Evolutionary conservation across 73 alveolate species (phyloP), one percentile per base, ranked within the genome.

Genomic region (Blepharisma stoltei): DNA sequence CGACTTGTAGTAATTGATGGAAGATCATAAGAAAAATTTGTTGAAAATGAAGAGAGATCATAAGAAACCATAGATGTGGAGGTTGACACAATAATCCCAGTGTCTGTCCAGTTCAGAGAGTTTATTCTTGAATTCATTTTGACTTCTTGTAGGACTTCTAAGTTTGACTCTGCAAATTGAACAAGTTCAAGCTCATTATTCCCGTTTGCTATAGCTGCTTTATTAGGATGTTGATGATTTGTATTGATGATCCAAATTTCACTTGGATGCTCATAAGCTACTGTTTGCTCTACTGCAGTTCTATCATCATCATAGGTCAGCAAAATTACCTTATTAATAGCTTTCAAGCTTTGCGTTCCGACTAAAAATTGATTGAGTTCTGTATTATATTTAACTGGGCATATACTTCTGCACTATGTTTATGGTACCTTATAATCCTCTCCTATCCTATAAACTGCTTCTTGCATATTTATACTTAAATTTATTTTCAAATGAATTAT

Each of bases 301-400:
- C 23, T 60, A 20, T 60, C 73, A 5, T 60, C 73, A 60, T 60
- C 73, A 60, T 60, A 60, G 48, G 5, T 60, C 18, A 60, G 45
- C n/a, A 60, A n/a, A 8, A 18, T 14, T 14, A 60, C 11, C 46
- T 60, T 60, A 25, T 60, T 60, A 14, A 25, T 18, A 60, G 38
- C n/a, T 8, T 60, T 60, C 48, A 60, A 25, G 45, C 73, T 60
- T 60, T 60, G 73, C 2, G 73, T 60, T 60, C 73, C 73, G 14
- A 60, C 41, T 32, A 32, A 32, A 32, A 32, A 32, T 32, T 32
- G 49, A 60, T 14, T 25, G 48, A 60, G 5, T 60, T 60, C 73
- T 8, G 37, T 60, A 25, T 60, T 25, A 5, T 14, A 9, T n/a
- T 38, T 25, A 60, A 32, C 41, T 32, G 73, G 18, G 14, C n/a